Percentiles rank a stretch among this genome's conserved stretches.
Evolutionary conservation across 2,329 filamentous ascomycete genomes (phyloP).

Genomic region (Mollisiaceae sp.): DNA sequence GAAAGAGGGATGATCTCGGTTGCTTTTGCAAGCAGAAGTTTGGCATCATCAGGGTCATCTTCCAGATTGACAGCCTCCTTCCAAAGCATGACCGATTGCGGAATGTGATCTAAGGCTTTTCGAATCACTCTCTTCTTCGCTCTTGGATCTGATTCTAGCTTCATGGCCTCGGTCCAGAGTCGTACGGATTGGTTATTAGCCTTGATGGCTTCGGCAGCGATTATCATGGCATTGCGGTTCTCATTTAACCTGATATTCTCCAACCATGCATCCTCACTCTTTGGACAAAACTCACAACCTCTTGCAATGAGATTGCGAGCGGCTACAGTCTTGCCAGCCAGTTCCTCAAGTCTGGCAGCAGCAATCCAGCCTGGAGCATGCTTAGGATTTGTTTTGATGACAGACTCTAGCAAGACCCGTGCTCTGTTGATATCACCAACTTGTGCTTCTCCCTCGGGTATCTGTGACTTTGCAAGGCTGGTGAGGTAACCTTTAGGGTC

Average conservation of each 20-base stretch:
- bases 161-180: conserved; percentile 95
- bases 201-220: conserved; percentile 91
- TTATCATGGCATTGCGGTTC: conserved; percentile 90
- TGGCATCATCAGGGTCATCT: conserved; percentile 86
- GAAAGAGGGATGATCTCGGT: conserved; percentile 94
- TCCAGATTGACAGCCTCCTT: conserved; percentile 96
- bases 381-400: conserved; percentile 95
- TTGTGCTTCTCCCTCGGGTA: conserved; percentile 79
- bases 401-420: conserved; percentile 88
- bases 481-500: conserved; percentile 97
- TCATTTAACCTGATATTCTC: conserved; percentile 96
- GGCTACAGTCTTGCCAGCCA: conserved; percentile 88
- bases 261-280: conserved; percentile 93
- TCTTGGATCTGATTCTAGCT: conserved; percentile 79
- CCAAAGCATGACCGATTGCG: conserved; percentile 96
- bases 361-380: conserved; percentile 97
- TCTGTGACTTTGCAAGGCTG: conserved; percentile 80
- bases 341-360: conserved; percentile 87
- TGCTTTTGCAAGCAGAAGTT: conserved; percentile 88
- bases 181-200: conserved; percentile 87
- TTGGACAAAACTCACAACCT: conserved; percentile 89
- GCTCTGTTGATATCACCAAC: conserved; percentile 96
- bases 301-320: conserved; percentile 87
- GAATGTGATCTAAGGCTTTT: conserved; percentile 89
- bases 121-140: conserved; percentile 93